Percentiles rank a stretch among this genome's conserved stretches.
phyloP scores from a whole-genome alignment of 1,139 yeast genomes.

The Lodderomyces elongisporus region DNA sequence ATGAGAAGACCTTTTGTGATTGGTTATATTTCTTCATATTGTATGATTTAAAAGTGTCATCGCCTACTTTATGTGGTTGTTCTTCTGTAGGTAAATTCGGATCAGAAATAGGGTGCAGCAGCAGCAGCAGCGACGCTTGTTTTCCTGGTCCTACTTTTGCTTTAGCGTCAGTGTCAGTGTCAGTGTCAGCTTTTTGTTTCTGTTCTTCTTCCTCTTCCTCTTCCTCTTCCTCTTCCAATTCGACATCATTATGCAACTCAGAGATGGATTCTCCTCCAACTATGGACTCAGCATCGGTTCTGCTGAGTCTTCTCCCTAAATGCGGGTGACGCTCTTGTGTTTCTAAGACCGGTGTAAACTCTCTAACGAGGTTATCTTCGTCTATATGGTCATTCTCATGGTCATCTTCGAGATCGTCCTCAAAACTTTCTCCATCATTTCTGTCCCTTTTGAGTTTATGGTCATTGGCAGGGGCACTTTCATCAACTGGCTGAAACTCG shows the following conservation, averaged over 20 bases:
- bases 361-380: neutral
- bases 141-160: too few species aligned
- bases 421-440: conserved; percentile 1
- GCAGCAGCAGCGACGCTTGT: too few species aligned
- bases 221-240: conserved; percentile 1
- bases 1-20: conserved; percentile 35
- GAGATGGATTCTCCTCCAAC: conserved; percentile 33
- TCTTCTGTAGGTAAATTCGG: conserved; percentile 12
- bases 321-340: neutral
- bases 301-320: conserved; percentile 15
- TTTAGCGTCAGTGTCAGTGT: too few species aligned
- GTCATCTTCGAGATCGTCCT: neutral
- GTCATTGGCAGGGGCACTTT: neutral
- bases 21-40: conserved; percentile 13
- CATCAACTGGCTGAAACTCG: neutral
- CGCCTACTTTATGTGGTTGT: conserved; percentile 10
- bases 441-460: too few species aligned
- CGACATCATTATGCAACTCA: conserved; percentile 4
- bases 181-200: neutral
- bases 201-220: too few species aligned
- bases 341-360: too few species aligned
- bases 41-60: conserved; percentile 9
- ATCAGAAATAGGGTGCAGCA: conserved; percentile 18
- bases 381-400: conserved; percentile 3
- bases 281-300: conserved; percentile 33